Evolutionary conservation across 2,329 filamentous ascomycete genomes (phyloP), one percentile per base, ranked within the genome.

Genomic region (Colletotrichum scovillei): DNA sequence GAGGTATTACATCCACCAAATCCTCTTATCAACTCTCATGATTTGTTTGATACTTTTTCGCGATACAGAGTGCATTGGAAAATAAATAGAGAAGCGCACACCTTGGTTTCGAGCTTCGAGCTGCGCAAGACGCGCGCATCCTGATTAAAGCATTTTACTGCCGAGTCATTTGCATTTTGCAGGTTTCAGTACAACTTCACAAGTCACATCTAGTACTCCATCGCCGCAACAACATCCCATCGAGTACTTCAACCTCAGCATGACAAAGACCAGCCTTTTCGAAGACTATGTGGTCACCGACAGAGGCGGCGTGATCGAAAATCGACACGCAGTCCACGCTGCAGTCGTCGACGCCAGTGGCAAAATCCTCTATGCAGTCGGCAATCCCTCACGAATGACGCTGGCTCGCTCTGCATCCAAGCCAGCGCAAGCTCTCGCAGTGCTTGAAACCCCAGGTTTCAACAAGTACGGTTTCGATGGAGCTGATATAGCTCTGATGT

Each of bases 331-430:
- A 4, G 80, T 88, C 24, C 85, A 87, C 73, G 82, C 82, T 19
- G 82, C 85, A 7, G 75, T 87, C 2, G 80, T 82, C 14, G 83
- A 87, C 57, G 69, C 78, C 1, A 76, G 75, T 0, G 84, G 85
- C 9, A 78, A 77, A 1, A 77, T 86, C 2, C 78, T 87, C 24
- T 84, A 78, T 70, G 70, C 78, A 1, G 79, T 84, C 22, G 86
- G 86, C 22, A 80, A 86, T 56, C 82, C 86, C 0, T 74, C 69
- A 0, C 81, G 85, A 3, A 60, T 84, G 12, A 88, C 86, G 0
- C 79, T 87, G 4, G 78, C 80, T 26, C 82, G 86, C 19, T 88
- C 86, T 5, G 81, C 85, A 2, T 83, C 83, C n/a, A 88, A 88
- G 66, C 84, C 85, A 0, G 81, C 80, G 0, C 85, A 87, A 75